phyloP scores from a whole-genome alignment of 2,329 filamentous ascomycete genomes.

The Apiospora saccharicola region DNA sequence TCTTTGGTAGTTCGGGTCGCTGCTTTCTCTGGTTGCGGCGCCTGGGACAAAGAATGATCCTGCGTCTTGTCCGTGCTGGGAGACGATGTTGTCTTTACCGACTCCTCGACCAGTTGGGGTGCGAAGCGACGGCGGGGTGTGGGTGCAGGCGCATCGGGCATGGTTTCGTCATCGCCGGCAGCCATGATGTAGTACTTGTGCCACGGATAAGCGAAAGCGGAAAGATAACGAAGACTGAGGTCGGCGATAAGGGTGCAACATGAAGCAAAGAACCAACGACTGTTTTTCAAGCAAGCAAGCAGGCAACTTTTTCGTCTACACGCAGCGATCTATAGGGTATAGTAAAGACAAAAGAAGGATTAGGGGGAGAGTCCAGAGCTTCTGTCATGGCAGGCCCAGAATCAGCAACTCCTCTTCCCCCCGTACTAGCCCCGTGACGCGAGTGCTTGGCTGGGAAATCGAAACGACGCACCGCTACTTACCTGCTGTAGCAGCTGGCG shows the following conservation, averaged over 20 bases:
- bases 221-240: background rate
- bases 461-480: constrained; percentile 31
- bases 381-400: constrained; percentile 28
- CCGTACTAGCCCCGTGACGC: constrained; percentile 28
- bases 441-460: constrained; percentile 20
- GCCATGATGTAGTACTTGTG: constrained; percentile 33
- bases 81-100: constrained; percentile 39
- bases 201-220: constrained; percentile 4
- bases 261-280: constrained; percentile 14
- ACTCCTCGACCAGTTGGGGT: constrained; percentile 45
- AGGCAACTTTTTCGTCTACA: constrained; percentile 23
- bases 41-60: constrained; percentile 16
- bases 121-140: constrained; percentile 43
- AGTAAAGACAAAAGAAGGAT: constrained; percentile 23
- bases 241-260: background rate
- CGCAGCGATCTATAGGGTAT: constrained; percentile 17
- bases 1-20: constrained; percentile 35
- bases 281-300: constrained; percentile 12
- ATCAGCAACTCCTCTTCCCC: constrained; percentile 28
- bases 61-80: constrained; percentile 28
- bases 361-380: constrained; percentile 19
- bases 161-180: constrained; percentile 37
- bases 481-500: constrained; percentile 27
- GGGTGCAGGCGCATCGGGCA: constrained; percentile 34
- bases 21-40: background rate